These are phyloP conservation scores for Fusarium sulawesiense DNA, from an alignment of 2,329 filamentous ascomycete genomes.

Conservation along the genomic window DNA sequence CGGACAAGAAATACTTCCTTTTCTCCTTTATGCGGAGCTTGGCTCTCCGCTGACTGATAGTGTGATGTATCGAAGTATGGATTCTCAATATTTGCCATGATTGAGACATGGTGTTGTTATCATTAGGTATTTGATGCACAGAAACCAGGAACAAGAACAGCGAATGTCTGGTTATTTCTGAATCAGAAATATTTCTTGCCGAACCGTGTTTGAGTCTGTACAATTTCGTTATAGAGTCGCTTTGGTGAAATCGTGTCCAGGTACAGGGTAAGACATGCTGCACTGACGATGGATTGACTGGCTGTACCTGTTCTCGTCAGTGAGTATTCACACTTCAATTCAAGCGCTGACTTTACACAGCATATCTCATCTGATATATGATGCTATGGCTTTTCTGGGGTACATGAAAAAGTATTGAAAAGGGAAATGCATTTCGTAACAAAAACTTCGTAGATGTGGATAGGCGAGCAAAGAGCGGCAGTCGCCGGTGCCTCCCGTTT, in stretches of 20 bases:
- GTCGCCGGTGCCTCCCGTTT: constrained; percentile 14
- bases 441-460: constrained; percentile 5
- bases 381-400: background rate
- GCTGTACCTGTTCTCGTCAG: background rate
- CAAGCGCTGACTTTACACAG: background rate
- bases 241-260: background rate
- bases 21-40: background rate
- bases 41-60: background rate
- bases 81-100: background rate
- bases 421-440: background rate
- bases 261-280: background rate
- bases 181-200: background rate
- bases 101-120: background rate
- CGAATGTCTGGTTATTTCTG: background rate
- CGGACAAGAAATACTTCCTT: background rate
- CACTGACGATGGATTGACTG: background rate
- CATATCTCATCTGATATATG: background rate
- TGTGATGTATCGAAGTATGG: background rate
- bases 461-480: background rate
- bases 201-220: background rate
- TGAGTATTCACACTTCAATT: background rate
- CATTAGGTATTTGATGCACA: background rate
- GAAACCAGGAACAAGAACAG: background rate
- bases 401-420: background rate
- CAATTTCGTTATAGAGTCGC: background rate